Evolutionary conservation across 2,329 filamentous ascomycete genomes (phyloP).

Genomic region (Aspergillus fumigatiaffinis): DNA sequence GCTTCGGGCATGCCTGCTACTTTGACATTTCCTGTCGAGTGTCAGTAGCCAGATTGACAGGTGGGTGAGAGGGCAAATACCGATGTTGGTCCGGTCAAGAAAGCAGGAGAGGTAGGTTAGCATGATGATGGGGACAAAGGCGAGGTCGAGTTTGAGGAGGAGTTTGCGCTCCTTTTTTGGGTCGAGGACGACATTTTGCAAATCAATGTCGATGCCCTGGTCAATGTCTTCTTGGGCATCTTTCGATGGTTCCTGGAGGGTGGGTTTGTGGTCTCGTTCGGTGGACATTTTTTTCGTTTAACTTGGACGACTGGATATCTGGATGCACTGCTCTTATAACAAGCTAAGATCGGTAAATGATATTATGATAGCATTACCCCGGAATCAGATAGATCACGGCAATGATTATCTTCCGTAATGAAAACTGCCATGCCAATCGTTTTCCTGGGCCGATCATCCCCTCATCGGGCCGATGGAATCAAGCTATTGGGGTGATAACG

Average conservation of each 20-base stretch:
- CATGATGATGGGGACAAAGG: conserved; percentile 52
- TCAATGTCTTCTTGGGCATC: conserved; percentile 6
- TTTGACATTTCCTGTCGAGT: conserved; percentile 43
- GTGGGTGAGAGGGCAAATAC: conserved; percentile 16
- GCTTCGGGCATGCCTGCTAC: conserved; percentile 46
- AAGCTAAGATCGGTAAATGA: background rate
- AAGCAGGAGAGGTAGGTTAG: conserved; percentile 54
- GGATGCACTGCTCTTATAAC: background rate
- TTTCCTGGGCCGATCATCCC: background rate
- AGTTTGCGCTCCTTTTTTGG: conserved; percentile 44
- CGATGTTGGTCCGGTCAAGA: conserved; percentile 54
- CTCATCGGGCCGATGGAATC: conserved; percentile 3
- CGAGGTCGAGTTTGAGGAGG: conserved; percentile 47
- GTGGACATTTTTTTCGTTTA: background rate
- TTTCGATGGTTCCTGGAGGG: conserved; percentile 8
- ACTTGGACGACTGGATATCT: no score
- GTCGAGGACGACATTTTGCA: conserved; percentile 35
- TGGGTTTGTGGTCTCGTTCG: conserved; percentile 1
- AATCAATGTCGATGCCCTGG: conserved; percentile 5
- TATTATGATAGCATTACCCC: no score
- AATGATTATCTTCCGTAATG: conserved; percentile 4
- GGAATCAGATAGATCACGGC: background rate
- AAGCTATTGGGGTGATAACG: conserved; percentile 1
- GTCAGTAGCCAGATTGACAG: conserved; percentile 1
- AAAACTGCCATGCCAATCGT: conserved; percentile 5